Evolutionary conservation across 2,329 filamentous ascomycete genomes (phyloP), one percentile per base, ranked within the genome.

Genomic region (Didymella sp.): DNA sequence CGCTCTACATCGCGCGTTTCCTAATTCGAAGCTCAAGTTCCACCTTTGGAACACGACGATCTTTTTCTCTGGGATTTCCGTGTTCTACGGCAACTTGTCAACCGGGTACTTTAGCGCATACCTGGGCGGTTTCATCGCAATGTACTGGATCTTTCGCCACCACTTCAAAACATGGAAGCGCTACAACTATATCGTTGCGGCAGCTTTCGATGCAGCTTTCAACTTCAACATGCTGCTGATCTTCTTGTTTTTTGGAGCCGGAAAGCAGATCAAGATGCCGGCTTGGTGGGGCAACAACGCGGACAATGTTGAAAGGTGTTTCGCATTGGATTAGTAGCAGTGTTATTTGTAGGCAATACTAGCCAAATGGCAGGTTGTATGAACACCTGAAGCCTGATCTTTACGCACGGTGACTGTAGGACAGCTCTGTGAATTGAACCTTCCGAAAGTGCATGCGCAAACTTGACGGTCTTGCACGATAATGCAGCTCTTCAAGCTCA

Each of bases 231-330:
- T 87, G 80, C 62, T 88, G 58, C 74, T 87, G 17, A 81, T 86
- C n/a, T 87, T 87, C 68, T 67, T 87, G 56, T 83, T 82, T 58
- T 85, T 87, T 62, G 82, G 84, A 1, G 80, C 81, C 6, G 84
- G 79, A 0, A 86, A 83, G 74, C 77, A 84, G 28, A 73, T 86
- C 7, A 77, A 73, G 15, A 87, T 87, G 85, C 84, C 84, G n/a
- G 69, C 84, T 58, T 87, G 85, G 85, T 87, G 85, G 84, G 85
- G 85, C 0, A 87, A 87, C 63, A 81, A 85, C 61, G 78, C 73
- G 25, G 74, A 78, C 17, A 84, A 76, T 51, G 81, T 82, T 40
- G 85, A 87, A 72, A 77, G 85, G 51, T 87, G 85, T 68, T 87
- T 87, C 77, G 82, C 83, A 2, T 59, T 85, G 51, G 70, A 72